Percentiles rank a stretch among this genome's conserved stretches.
phyloP scores from a whole-genome alignment of 176 grass and related monocot genomes.

The Cenchrus fungigraminus region DNA sequence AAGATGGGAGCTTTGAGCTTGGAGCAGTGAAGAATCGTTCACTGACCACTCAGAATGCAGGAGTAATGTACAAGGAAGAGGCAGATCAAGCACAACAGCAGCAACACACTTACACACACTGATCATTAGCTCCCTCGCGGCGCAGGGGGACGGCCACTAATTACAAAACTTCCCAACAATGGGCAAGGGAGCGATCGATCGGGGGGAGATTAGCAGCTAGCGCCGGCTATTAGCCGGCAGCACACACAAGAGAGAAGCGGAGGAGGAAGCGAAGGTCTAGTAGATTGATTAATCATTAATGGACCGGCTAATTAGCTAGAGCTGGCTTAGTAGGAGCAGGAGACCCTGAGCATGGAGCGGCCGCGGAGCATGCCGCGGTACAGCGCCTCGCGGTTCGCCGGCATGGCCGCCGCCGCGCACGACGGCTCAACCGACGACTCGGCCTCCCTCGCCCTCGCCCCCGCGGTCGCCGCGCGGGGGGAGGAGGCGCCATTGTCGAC shows the following conservation, averaged over 20 bases:
- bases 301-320: neutral
- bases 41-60: neutral
- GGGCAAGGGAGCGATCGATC: conserved; percentile 2
- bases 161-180: conserved; percentile 51
- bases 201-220: neutral
- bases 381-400: conserved; percentile 84
- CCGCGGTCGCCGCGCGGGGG: neutral
- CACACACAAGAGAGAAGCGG: neutral
- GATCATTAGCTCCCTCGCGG: conserved; percentile 26
- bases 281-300: conserved; percentile 20
- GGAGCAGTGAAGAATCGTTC: conserved; percentile 21
- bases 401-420: conserved; percentile 57
- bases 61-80: neutral
- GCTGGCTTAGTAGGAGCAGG: conserved; percentile 66
- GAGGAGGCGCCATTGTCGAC: conserved; percentile 32
- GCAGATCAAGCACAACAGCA: neutral
- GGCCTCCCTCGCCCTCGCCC: neutral
- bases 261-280: neutral
- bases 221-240: neutral
- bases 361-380: conserved; percentile 86
- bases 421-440: neutral
- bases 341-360: conserved; percentile 64
- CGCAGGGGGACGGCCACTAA: conserved; percentile 34
- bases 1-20: neutral
- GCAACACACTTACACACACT: neutral